Conservation (phyloP, 2,329 filamentous ascomycete genomes). For the Penicillium palitans region DNA sequence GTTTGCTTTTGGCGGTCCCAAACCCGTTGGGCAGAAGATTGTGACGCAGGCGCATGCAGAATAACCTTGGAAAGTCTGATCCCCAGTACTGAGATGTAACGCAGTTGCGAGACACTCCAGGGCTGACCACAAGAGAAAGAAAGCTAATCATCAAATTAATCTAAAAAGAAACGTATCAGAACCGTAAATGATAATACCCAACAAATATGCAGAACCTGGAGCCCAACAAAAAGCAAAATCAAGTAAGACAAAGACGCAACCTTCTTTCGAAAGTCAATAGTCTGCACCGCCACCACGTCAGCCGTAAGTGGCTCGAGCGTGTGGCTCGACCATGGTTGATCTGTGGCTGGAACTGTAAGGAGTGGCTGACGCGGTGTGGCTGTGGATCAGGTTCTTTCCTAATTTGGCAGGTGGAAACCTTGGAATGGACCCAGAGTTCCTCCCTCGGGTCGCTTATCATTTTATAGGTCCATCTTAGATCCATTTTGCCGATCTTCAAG, state of each 20-base stretch:
- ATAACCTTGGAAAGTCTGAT: background rate
- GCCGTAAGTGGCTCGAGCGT: slow-evolving; percentile 18
- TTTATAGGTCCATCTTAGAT: background rate
- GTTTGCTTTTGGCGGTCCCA: background rate
- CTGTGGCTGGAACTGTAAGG: slow-evolving; percentile 21
- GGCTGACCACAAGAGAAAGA: background rate
- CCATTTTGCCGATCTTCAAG: background rate
- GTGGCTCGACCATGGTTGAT: slow-evolving; percentile 14
- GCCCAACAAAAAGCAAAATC: slow-evolving; percentile 16
- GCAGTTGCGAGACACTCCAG: background rate
- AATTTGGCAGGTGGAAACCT: slow-evolving; percentile 7
- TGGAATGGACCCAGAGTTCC: background rate
- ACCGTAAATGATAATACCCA: background rate
- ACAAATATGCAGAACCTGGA: background rate
- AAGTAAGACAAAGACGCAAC: slow-evolving; percentile 7
- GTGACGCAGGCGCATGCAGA: background rate
- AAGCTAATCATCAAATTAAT: background rate
- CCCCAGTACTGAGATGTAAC: background rate
- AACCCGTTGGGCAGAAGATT: background rate
- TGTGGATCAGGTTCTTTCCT: slow-evolving; percentile 14
- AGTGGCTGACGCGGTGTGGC: slow-evolving; percentile 25
- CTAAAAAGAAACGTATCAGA: background rate
- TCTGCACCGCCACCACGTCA: slow-evolving; percentile 18
- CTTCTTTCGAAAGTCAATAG: slow-evolving; percentile 14
- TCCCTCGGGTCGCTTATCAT: background rate